These are phyloP conservation scores for Septoria linicola DNA, from an alignment of 2,329 filamentous ascomycete species.

Conservation along the genomic window DNA sequence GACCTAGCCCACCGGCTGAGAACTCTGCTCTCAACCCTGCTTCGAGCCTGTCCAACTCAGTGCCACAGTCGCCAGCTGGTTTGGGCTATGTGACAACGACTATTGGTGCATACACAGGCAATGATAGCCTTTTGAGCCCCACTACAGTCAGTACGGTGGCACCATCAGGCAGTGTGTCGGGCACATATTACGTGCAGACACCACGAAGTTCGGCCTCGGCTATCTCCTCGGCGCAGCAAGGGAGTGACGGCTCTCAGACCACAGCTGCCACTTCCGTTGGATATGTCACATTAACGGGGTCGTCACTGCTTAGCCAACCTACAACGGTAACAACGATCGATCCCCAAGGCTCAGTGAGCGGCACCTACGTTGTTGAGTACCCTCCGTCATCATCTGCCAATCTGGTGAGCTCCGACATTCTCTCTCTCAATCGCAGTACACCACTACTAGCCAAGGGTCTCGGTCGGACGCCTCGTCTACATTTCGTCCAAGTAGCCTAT, in stretches of 20 bases:
- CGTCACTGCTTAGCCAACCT: not conserved
- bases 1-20: too few species aligned
- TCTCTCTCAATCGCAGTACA: not conserved
- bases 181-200: conserved; percentile 8
- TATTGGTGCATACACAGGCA: conserved; percentile 6
- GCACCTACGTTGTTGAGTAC: not conserved
- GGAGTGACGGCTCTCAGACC: not conserved
- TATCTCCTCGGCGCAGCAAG: not conserved
- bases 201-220: not conserved
- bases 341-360: not conserved
- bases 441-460: not conserved
- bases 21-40: too few species aligned
- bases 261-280: not conserved
- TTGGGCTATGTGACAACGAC: conserved; percentile 9
- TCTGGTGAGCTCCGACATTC: not conserved
- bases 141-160: conserved; percentile 9
- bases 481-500: too few species aligned
- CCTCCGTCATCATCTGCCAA: too few species aligned
- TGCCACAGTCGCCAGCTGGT: too few species aligned
- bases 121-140: not conserved
- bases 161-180: not conserved
- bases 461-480: too few species aligned
- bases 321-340: not conserved
- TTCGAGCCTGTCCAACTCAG: too few species aligned
- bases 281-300: not conserved